Conservation (phyloP, 805 yeast species). For the Sugiyamaella qingdaonensis region DNA sequence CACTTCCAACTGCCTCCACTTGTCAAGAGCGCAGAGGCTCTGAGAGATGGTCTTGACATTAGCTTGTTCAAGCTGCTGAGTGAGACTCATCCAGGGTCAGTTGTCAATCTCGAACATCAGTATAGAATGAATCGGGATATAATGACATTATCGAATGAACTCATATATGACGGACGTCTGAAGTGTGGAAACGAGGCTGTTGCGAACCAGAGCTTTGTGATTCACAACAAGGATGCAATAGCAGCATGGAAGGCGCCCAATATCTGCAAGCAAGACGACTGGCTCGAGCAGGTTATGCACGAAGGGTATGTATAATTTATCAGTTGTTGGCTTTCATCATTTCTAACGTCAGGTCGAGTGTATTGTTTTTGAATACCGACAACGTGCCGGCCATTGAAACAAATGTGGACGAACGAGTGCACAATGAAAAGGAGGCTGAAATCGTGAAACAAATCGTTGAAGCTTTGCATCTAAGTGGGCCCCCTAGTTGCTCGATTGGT, state of each 20-base stretch:
- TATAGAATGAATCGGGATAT: slow-evolving; percentile 92
- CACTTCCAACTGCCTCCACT: slow-evolving; percentile 91
- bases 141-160: slow-evolving; percentile 72
- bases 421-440: slow-evolving; percentile 68
- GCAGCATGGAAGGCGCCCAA: slow-evolving; percentile 8
- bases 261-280: slow-evolving; percentile 27
- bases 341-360: slow-evolving; percentile 37
- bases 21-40: slow-evolving; percentile 65
- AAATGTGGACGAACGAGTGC: slow-evolving; percentile 59
- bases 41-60: slow-evolving; percentile 57
- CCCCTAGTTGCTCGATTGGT: slow-evolving; percentile 60
- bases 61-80: slow-evolving; percentile 76
- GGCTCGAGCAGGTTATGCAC: slow-evolving; percentile 58
- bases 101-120: slow-evolving; percentile 75
- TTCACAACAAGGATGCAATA: slow-evolving; percentile 40
- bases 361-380: slow-evolving; percentile 80
- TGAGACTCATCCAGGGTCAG: slow-evolving; percentile 65
- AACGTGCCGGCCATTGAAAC: slow-evolving; percentile 53
- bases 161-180: slow-evolving; percentile 71
- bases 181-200: slow-evolving; percentile 69
- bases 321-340: not conserved
- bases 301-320: slow-evolving; percentile 35
- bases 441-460: slow-evolving; percentile 60
- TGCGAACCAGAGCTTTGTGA: slow-evolving; percentile 49
- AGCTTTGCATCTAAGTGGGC: slow-evolving; percentile 56